Evolutionary conservation across 2,329 filamentous ascomycete species (phyloP).

Genomic region (Trichoderma semiorbis): DNA sequence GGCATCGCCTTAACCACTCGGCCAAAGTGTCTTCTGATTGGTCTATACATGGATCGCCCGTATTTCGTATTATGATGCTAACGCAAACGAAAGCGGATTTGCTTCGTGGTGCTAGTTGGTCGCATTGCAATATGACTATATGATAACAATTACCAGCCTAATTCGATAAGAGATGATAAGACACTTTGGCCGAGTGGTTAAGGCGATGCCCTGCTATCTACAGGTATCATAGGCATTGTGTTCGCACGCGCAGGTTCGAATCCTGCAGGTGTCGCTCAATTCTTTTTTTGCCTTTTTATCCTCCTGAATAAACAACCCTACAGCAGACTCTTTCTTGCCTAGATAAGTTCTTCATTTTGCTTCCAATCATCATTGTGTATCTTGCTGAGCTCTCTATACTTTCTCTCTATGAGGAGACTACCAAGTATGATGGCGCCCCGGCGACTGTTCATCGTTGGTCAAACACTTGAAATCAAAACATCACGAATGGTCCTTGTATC

Average conservation of each 20-base stretch:
- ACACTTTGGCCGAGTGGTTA: conserved; percentile 20
- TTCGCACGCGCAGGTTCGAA: conserved; percentile 20
- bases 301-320: no score
- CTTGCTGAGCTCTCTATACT: neutral
- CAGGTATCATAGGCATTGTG: conserved; percentile 17
- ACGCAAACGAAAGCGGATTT: no score
- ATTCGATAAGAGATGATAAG: no score
- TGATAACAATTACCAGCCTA: no score
- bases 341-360: neutral
- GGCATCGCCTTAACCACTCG: conserved; percentile 22
- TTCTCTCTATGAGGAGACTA: neutral
- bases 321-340: no score
- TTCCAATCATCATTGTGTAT: neutral
- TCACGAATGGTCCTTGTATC: neutral
- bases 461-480: neutral
- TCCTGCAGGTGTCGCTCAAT: conserved; percentile 16
- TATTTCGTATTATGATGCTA: no score
- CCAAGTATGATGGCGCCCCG: neutral
- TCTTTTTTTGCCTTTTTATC: neutral
- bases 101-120: no score
- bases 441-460: neutral
- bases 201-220: conserved; percentile 18
- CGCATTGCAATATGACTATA: no score
- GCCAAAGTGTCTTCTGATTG: conserved; percentile 22
- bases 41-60: no score